Evolutionary conservation across 352 stramenopile species (phyloP), one percentile per base, ranked within the genome.

Genomic region (Globisporangium orthogonon): DNA sequence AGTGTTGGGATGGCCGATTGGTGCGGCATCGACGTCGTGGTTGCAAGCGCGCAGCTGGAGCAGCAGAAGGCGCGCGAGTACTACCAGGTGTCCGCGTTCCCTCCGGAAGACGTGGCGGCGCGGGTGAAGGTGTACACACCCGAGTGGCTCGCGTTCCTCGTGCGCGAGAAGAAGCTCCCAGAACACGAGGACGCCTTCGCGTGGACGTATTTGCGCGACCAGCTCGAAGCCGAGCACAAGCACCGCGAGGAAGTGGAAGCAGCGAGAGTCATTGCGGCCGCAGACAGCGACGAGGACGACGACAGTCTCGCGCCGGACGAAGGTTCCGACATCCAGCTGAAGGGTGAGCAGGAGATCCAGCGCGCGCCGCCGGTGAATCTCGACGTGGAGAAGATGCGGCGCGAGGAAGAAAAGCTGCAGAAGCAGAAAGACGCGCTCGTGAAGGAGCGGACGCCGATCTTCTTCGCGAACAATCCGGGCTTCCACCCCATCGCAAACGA

Each of bases 381-480:
- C 2, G 62, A 88, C 41, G 52, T 49, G 18, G 63, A 78, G 35
- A 70, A 69, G 15, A 41, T 84, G 33, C 53, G 58, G 1, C 56
- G 67, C n/a, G 63, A 86, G 39, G 69, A 87, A 69, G 58, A 62
- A 23, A 65, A 74, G 28, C 33, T 91, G 31, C 63, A 76, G 37
- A 54, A 65, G 9, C 73, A 81, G 50, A 89, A 88, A 37, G 51
- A 63, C 5, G 71, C 75, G 48, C 57, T 88, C 18, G 77, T 89
- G 41, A 69, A 74, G 40, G 74, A 88, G 33, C 76, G 78, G 5
- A 80, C 61, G 17, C 60, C 67, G 9, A 78, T 89, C 48, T 94
- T 94, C 49, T 87, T 86, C 61, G 69, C 76, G 58, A 85, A 86
- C 54, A 94, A 94, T 31, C 81, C 79, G 23, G 67, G 63, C 4